phyloP scores from a whole-genome alignment of 2,329 filamentous ascomycete species.

The Monilinia laxa region DNA sequence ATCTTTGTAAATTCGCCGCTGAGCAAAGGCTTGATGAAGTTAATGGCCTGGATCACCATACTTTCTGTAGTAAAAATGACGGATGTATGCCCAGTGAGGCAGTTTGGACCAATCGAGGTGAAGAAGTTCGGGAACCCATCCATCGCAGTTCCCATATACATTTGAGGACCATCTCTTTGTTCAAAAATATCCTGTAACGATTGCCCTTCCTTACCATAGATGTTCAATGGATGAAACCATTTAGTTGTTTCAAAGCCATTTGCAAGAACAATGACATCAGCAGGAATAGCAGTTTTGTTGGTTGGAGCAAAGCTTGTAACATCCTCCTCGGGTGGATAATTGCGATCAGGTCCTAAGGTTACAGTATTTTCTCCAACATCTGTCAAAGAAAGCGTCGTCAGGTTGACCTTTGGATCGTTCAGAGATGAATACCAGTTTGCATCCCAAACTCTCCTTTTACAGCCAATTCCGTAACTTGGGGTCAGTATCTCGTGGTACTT shows the following conservation, averaged over 20 bases:
- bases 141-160: constrained; percentile 57
- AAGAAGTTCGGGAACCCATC: constrained; percentile 61
- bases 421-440: constrained; percentile 51
- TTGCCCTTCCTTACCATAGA: constrained; percentile 50
- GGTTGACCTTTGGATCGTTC: constrained; percentile 49
- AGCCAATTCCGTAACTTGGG: constrained; percentile 56
- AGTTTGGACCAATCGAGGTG: constrained; percentile 59
- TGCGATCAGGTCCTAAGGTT: constrained; percentile 50
- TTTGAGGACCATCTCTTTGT: constrained; percentile 54
- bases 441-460: constrained; percentile 57
- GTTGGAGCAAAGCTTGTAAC: constrained; percentile 31
- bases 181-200: constrained; percentile 54
- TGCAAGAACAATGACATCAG: constrained; percentile 57
- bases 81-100: constrained; percentile 55
- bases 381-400: constrained; percentile 53
- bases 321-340: constrained; percentile 44
- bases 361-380: constrained; percentile 49
- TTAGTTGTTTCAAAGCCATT: constrained; percentile 57
- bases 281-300: constrained; percentile 47
- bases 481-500: constrained; percentile 59
- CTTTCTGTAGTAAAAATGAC: constrained; percentile 59
- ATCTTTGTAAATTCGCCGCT: constrained; percentile 46
- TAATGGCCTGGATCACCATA: constrained; percentile 54
- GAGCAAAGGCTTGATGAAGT: constrained; percentile 54
- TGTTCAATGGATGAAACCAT: constrained; percentile 54